Evolutionary conservation across 2,329 filamentous ascomycete genomes (phyloP).

Genomic region (Aspergillus fumigatiaffinis): DNA sequence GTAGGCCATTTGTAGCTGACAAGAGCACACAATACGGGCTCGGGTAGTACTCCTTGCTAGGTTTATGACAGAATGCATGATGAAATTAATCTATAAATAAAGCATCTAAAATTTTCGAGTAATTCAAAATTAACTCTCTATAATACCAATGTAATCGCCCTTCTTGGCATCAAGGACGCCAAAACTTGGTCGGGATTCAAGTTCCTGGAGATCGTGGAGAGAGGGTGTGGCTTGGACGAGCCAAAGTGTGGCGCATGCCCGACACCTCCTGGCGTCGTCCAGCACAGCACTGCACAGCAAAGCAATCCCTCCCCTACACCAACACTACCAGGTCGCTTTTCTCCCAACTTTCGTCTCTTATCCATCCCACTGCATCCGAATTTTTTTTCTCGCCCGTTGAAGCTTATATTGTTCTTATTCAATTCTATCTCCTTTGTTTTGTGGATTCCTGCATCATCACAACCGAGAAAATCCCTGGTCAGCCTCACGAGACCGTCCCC

Average conservation of each 20-base stretch:
- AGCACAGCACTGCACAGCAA: not conserved
- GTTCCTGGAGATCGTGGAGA: not conserved
- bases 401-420: not conserved
- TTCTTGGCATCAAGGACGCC: not conserved
- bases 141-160: not conserved
- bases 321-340: not conserved
- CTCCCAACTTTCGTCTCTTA: constrained; percentile 1
- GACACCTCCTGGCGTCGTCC: constrained; percentile 6
- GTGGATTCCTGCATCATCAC: constrained; percentile 3
- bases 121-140: not conserved
- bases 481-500: constrained; percentile 35
- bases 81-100: not conserved
- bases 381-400: not conserved
- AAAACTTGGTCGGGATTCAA: not conserved
- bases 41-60: not conserved
- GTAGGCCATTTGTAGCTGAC: not conserved
- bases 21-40: not conserved
- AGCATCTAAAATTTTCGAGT: not conserved
- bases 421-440: not conserved
- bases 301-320: constrained; percentile 11
- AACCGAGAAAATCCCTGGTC: constrained; percentile 11
- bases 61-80: not conserved
- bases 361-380: not conserved
- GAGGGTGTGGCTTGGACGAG: constrained; percentile 8
- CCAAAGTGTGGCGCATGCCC: constrained; percentile 18